Percentiles rank a stretch among this genome's conserved stretches.
Conservation (phyloP, 75 land plant species). For the Cryptomeria japonica region DNA sequence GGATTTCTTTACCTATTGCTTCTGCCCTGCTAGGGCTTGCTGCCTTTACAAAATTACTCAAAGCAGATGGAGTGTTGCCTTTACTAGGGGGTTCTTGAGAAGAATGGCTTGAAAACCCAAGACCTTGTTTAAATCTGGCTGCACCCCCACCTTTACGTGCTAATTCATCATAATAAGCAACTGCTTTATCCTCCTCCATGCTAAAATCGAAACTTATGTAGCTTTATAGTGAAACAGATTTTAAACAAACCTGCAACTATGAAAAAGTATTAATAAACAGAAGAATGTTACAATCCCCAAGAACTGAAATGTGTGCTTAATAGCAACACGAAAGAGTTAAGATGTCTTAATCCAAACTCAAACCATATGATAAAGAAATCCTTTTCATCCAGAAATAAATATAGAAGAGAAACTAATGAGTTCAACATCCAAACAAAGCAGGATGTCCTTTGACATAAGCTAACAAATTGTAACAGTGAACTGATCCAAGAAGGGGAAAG, state of each 20-base stretch:
- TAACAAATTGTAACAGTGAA: neutral
- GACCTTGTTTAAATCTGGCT: slow-evolving; percentile 79
- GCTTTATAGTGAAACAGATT: neutral
- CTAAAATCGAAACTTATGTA: neutral
- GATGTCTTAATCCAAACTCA: neutral
- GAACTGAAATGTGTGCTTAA: neutral
- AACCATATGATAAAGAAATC: neutral
- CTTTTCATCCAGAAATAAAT: neutral
- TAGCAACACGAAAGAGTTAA: neutral
- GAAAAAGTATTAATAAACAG: neutral
- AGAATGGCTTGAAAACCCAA: slow-evolving; percentile 59
- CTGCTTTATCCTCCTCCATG: slow-evolving; percentile 89
- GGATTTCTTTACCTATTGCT: slow-evolving; percentile 31
- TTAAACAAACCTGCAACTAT: neutral
- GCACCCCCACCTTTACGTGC: slow-evolving; percentile 74
- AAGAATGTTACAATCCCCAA: neutral
- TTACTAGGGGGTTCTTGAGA: slow-evolving; percentile 6
- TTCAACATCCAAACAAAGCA: neutral
- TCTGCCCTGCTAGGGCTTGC: slow-evolving; percentile 34
- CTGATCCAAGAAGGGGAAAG: neutral
- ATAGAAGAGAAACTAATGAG: neutral
- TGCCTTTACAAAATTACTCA: slow-evolving; percentile 56
- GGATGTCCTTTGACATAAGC: neutral
- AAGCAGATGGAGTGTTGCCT: slow-evolving; percentile 12
- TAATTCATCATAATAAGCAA: slow-evolving; percentile 85